These are phyloP conservation scores for Volvox africanus DNA, from an alignment of 139 green algal species.

Conservation along the genomic window DNA sequence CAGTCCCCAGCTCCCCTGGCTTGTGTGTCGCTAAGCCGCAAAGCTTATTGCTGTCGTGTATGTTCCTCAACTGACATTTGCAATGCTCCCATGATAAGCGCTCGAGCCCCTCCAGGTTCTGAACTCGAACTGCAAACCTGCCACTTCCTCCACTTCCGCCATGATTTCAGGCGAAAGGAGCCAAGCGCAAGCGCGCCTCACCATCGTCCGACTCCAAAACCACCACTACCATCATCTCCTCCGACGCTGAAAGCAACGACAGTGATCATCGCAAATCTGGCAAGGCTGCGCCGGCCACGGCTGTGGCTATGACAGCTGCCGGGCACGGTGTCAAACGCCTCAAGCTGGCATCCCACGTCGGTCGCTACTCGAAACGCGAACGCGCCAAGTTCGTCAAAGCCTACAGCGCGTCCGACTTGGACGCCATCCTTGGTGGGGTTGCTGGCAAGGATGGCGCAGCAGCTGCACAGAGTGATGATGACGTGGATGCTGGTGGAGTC, in stretches of 20 bases:
- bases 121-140: too few species aligned
- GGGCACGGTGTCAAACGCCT: not conserved
- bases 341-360: conserved; percentile 70
- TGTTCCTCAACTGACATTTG: too few species aligned
- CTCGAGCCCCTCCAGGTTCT: too few species aligned
- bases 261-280: not conserved
- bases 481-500: not conserved
- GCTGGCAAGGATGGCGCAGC: not conserved
- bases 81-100: too few species aligned
- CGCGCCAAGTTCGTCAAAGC: conserved; percentile 76
- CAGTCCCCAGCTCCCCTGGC: too few species aligned
- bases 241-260: not conserved
- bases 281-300: not conserved
- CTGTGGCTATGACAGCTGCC: not conserved
- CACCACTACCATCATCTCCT: not conserved
- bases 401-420: conserved; percentile 83
- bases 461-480: not conserved
- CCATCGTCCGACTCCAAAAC: not conserved
- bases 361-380: conserved; percentile 79
- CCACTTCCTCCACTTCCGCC: not conserved
- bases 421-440: conserved; percentile 80
- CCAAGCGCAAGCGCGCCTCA: conserved; percentile 16
- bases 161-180: conserved; percentile 3
- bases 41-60: too few species aligned
- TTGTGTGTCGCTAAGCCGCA: too few species aligned